These are phyloP conservation scores for Fraxinus baroniana DNA, from an alignment of 305 asterid genomes.

Conservation along the genomic window DNA sequence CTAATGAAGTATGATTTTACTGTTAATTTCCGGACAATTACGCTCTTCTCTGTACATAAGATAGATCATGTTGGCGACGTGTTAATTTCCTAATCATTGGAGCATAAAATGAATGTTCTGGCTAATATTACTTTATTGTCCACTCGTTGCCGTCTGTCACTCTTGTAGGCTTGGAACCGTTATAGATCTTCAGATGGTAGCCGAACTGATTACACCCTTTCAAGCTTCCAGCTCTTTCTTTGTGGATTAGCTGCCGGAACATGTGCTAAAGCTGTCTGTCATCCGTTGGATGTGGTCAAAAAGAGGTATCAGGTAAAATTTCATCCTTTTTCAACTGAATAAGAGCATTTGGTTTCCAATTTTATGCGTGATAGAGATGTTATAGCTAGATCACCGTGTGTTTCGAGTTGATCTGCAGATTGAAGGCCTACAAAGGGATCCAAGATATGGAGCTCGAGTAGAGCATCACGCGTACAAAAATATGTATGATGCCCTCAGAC, in stretches of 20 bases:
- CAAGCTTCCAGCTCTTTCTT: constrained; percentile 77
- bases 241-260: constrained; percentile 90
- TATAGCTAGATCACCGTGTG: neutral
- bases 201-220: constrained; percentile 35
- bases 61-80: neutral
- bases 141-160: neutral
- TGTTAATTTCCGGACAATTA: neutral
- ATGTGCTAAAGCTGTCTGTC: constrained; percentile 83
- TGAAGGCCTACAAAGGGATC: constrained; percentile 78
- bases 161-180: constrained; percentile 67
- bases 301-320: constrained; percentile 86
- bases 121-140: neutral
- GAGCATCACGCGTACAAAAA: constrained; percentile 65
- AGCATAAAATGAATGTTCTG: neutral
- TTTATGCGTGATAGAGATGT: neutral
- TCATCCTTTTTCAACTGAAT: neutral
- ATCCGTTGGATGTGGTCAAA: constrained; percentile 95
- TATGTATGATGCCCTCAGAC: constrained; percentile 63
- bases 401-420: constrained; percentile 39
- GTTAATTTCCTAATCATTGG: neutral
- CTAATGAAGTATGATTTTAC: neutral
- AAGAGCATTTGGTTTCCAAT: neutral
- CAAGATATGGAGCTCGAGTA: constrained; percentile 85
- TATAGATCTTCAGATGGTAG: constrained; percentile 31
- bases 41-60: neutral